A percentile compares a stretch with the other conserved stretches of the same genome.
Evolutionary conservation across 768 basidiomycete species (phyloP).

Genomic region (Phaffia tasmanica): DNA sequence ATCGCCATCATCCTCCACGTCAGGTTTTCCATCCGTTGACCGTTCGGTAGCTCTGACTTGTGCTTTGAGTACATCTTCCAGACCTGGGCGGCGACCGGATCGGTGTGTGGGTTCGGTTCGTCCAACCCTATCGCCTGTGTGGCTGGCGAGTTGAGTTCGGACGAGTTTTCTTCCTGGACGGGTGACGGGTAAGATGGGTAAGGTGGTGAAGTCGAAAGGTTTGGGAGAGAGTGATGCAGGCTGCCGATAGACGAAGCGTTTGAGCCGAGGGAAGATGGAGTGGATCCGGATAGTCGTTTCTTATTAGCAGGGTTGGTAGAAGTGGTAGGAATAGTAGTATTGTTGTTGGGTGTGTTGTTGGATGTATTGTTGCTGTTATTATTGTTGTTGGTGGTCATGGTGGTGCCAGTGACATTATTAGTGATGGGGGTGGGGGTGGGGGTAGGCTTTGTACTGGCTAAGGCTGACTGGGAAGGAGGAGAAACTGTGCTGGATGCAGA

Average conservation of each 20-base stretch:
- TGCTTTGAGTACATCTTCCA: slow-evolving; percentile 94
- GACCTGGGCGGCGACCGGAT: slow-evolving; percentile 86
- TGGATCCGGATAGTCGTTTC: too few species aligned
- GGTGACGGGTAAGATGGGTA: background rate
- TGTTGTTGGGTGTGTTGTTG: too few species aligned
- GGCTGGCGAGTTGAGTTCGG: too few species aligned
- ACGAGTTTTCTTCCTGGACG: too few species aligned
- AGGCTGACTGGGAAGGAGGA: background rate
- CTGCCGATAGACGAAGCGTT: too few species aligned
- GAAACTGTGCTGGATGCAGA: background rate
- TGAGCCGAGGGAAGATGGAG: too few species aligned
- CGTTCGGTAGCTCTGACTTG: slow-evolving; percentile 79
- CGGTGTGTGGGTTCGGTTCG: slow-evolving; percentile 44
- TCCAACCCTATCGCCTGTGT: background rate
- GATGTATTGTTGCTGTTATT: background rate
- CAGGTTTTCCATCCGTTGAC: slow-evolving; percentile 87
- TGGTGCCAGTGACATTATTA: background rate
- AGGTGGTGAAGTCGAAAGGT: slow-evolving; percentile 4
- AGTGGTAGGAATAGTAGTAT: too few species aligned
- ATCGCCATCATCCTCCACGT: slow-evolving; percentile 99
- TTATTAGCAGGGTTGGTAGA: too few species aligned
- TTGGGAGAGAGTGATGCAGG: background rate
- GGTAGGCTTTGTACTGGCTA: background rate
- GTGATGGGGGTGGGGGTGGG: slow-evolving; percentile 2
- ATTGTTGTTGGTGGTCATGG: background rate